Evolutionary conservation across 345 rosid genomes (phyloP).

Genomic region (Eutrema yunnanense): DNA sequence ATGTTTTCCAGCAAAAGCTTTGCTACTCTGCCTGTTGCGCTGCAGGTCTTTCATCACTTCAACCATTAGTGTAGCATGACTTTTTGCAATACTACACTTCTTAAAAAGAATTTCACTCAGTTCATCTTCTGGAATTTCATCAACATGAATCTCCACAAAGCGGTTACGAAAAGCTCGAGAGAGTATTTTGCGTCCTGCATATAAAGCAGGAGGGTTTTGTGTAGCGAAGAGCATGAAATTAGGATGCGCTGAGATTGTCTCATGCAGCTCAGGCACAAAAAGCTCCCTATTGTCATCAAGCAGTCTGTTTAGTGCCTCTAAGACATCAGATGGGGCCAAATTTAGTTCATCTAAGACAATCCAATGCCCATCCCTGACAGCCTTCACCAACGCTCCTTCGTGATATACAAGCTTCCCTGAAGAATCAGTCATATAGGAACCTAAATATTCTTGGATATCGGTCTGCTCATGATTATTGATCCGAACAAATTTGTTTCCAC

Average conservation of each 20-base stretch:
- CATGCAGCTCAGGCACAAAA: conserved; percentile 77
- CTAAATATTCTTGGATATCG: conserved; percentile 87
- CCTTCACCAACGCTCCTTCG: conserved; percentile 92
- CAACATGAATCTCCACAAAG: conserved; percentile 97
- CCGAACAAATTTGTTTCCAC: conserved; percentile 85
- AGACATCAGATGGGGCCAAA: conserved; percentile 94
- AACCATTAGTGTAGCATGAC: conserved; percentile 78
- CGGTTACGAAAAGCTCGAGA: conserved; percentile 98
- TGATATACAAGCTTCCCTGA: conserved; percentile 85
- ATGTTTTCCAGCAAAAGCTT: conserved; percentile 98
- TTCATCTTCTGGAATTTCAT: conserved; percentile 88
- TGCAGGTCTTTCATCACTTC: conserved; percentile 94
- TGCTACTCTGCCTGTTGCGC: conserved; percentile 81
- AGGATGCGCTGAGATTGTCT: conserved; percentile 77
- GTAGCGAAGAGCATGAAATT: conserved; percentile 97
- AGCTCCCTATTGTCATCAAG: conserved; percentile 97
- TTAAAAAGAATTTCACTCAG: conserved; percentile 58
- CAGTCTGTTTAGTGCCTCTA: conserved; percentile 88
- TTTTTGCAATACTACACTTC: conserved; percentile 64
- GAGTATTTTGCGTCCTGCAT: conserved; percentile 97
- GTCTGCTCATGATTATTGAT: conserved; percentile 97
- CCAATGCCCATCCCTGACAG: conserved; percentile 88
- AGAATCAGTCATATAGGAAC: conserved; percentile 75
- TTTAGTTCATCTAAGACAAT: conserved; percentile 93
- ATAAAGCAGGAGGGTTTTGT: conserved; percentile 87